Base-by-base conservation (phyloP, 306 rosid genomes). In the Rosa chinensis region DNA sequence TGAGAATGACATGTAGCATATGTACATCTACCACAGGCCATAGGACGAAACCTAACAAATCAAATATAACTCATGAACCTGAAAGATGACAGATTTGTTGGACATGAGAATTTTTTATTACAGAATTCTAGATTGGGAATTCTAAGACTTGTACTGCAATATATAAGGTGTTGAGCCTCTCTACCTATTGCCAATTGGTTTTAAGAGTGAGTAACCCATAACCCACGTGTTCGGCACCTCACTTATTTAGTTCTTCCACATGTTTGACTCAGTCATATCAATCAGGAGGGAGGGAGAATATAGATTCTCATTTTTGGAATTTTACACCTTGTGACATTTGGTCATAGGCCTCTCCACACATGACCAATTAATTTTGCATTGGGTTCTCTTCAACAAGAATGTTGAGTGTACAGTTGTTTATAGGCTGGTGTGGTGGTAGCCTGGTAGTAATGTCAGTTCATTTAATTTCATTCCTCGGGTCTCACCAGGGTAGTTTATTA, bases 401-500 rank as follows among this genome's bases (percentile, higher is more conserved):
- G 14, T 55, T 23, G 6, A 14, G 3, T 59, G 37, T 59, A 59
- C 66, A 59, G 14, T 25, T 55, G 62, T 55, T 23, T 59, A 23
- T 10, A 3, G 37, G 14, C 37, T 23, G 37, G 14, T 21, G 68
- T 62, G 20, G 74, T 70, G 53, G 74, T 69, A 43, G 53, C 8
- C 9, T 21, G 53, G 53, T 37, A 45, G 74, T 70, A 70, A 70
- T 23, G 55, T 32, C 55, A 70, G 56, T 70, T 70, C 56, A 44
- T 70, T 23, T 45, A 35, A 21, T 21, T 70, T 52, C 40, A 21
- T 64, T 40, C 70, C 23, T 11, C 8, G 47, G 25, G 25, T 17
- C n/a, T 18, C 73, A 68, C 52, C 73, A 42, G 72, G 50, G 73
- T 68, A 68, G 73, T 42, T 20, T 42, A 9, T 43, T 18, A 68